These are phyloP conservation scores for Dentipellis sp. DNA, from an alignment of 768 basidiomycete species.

Conservation along the genomic window DNA sequence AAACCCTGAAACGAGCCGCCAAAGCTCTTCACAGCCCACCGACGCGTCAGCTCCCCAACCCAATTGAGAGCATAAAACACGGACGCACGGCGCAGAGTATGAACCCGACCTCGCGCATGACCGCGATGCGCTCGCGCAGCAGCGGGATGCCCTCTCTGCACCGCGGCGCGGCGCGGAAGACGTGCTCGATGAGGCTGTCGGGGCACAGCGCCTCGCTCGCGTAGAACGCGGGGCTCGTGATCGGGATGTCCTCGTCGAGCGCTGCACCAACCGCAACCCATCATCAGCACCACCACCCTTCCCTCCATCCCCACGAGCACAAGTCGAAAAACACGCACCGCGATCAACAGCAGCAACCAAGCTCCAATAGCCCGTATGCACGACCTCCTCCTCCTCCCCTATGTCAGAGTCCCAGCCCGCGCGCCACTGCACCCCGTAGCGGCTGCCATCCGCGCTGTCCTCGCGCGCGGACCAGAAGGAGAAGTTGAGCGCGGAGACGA, in stretches of 20 bases:
- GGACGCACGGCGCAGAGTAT: constrained; percentile 58
- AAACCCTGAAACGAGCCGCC: constrained; percentile 13
- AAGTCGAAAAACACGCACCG: constrained; percentile 39
- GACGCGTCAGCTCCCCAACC: neutral
- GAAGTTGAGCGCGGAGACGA: constrained; percentile 80
- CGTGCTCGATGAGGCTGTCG: constrained; percentile 53
- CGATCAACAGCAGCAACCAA: constrained; percentile 76
- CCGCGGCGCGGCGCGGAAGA: constrained; percentile 55
- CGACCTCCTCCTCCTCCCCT: constrained; percentile 27
- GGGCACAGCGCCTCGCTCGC: constrained; percentile 62
- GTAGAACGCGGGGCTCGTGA: constrained; percentile 76
- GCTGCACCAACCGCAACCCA: constrained; percentile 33
- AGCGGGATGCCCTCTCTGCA: constrained; percentile 63
- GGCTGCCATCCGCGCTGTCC: constrained; percentile 30
- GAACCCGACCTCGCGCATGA: constrained; percentile 72
- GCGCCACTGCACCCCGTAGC: constrained; percentile 77
- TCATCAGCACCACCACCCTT: neutral
- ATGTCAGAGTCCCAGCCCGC: constrained; percentile 58
- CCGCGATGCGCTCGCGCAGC: constrained; percentile 55
- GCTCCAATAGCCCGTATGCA: constrained; percentile 84
- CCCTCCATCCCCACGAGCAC: neutral
- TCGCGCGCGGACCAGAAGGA: constrained; percentile 81
- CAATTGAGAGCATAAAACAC: neutral
- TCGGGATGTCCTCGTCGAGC: constrained; percentile 65
- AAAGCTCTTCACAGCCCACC: constrained; percentile 4